Evolutionary conservation across 192 early-diverging fungal species (phyloP), one percentile per base, ranked within the genome.

Genomic region (Piromyces finnis): DNA sequence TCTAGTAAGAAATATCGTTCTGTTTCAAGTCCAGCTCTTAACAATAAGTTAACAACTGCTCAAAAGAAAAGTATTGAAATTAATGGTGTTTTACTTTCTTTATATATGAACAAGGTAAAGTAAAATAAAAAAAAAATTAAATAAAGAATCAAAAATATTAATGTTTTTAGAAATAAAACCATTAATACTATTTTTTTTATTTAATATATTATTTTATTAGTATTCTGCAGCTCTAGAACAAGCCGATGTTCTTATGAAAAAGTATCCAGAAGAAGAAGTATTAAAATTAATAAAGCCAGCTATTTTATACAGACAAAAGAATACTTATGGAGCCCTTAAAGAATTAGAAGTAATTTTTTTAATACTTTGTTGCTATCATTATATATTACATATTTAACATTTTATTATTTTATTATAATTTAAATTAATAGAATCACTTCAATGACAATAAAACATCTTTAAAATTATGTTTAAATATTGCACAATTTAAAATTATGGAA

Each of bases 261-360:
- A 88, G n/a, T 92, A 91, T 78, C 90, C 91, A 11, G 86, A 86
- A 29, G 89, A 91, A 80, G 90, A 91, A 78, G 82, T 85, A 18
- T 85, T 90, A 1, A 88, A 86, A 51, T 78, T 93, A 32, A 87
- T 93, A 36, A 79, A 92, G 41, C 90, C 91, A 14, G 87, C 87
- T 17, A 85, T 84, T 22, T 84, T 85, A 39, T 85, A 86, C 39
- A 83, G 83, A 18, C 89, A 91, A 81, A 89, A 88, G 36, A 91
- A 92, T 80, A 83, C 82, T 29, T 81, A 84, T 77, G 91, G 89
- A 77, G 87, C 90, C 4, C 39, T 91, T 17, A 85, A 88, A 77
- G 91, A 91, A 77, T 81, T 93, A 37, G 81, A 88, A 77, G 82
- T 78, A 29, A n/a, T 14, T 17, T 14, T n/a, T n/a, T n/a, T n/a